Evolutionary conservation across 345 rosid genomes (phyloP).

Genomic region (Raphanus sativus): DNA sequence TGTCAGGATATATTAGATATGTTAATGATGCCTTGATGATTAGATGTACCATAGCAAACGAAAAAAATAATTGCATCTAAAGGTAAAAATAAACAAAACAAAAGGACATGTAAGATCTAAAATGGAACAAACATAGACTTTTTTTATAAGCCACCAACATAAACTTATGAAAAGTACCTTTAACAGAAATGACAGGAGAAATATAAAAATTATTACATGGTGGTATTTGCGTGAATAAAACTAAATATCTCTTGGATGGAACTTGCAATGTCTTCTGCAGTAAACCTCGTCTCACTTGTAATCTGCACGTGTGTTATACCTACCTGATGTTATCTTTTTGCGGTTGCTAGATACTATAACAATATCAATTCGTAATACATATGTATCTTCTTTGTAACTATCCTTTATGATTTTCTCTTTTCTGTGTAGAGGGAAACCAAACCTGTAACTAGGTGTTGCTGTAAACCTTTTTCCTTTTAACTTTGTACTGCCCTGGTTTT

Average conservation of each 20-base stretch:
- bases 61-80: conserved; percentile 7
- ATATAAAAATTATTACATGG: conserved; percentile 43
- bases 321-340: conserved; percentile 6
- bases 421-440: neutral
- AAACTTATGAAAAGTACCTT: conserved; percentile 16
- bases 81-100: neutral
- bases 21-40: conserved; percentile 12
- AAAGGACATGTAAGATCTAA: conserved; percentile 11
- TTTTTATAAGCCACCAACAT: neutral
- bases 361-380: conserved; percentile 11
- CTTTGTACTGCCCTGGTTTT: neutral
- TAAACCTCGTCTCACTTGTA: conserved; percentile 61
- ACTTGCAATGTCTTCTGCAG: conserved; percentile 87
- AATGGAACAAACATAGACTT: conserved; percentile 23
- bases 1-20: neutral
- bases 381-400: neutral
- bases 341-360: neutral
- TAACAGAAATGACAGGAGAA: neutral
- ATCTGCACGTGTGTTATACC: conserved; percentile 47
- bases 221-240: conserved; percentile 80
- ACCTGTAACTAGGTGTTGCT: neutral
- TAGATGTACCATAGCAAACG: neutral
- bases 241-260: conserved; percentile 86
- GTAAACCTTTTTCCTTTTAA: neutral
- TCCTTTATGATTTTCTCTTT: neutral